These are phyloP conservation scores for Tylopilus felleus DNA, from an alignment of 768 basidiomycete species.

Conservation along the genomic window DNA sequence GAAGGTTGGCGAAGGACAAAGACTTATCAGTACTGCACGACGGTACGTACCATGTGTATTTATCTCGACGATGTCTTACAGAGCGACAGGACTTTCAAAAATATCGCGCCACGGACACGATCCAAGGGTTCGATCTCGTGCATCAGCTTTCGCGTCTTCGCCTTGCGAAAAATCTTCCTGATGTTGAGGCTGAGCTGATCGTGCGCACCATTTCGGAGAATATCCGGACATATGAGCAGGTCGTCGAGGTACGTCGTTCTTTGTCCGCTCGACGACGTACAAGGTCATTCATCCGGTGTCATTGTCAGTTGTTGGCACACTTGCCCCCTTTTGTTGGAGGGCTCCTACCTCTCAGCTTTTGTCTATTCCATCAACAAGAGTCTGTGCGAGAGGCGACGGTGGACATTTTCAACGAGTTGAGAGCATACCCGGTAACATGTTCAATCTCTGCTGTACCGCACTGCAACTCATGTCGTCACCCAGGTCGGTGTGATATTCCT, in stretches of 20 bases:
- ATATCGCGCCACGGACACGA: slow-evolving; percentile 48
- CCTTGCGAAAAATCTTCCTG: slow-evolving; percentile 64
- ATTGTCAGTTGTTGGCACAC: slow-evolving; percentile 69
- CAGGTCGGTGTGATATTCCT: slow-evolving; percentile 80
- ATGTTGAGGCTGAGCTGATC: slow-evolving; percentile 72
- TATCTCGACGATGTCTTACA: slow-evolving; percentile 8
- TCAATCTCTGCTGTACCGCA: background rate
- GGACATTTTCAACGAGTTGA: slow-evolving; percentile 78
- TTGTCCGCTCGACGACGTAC: no score
- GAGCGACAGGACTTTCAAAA: slow-evolving; percentile 63
- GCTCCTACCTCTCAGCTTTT: slow-evolving; percentile 80
- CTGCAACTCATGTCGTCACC: slow-evolving; percentile 27
- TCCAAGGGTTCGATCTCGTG: slow-evolving; percentile 77
- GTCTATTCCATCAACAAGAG: slow-evolving; percentile 86
- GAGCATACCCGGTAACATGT: slow-evolving; percentile 65
- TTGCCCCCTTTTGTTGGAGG: slow-evolving; percentile 78
- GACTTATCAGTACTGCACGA: slow-evolving; percentile 68
- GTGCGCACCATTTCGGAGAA: slow-evolving; percentile 69
- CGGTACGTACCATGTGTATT: slow-evolving; percentile 45
- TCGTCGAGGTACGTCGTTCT: slow-evolving; percentile 64
- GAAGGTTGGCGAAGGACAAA: slow-evolving; percentile 91
- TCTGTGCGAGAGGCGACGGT: slow-evolving; percentile 74
- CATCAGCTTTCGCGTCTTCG: slow-evolving; percentile 86
- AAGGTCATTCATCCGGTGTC: background rate
- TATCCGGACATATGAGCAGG: slow-evolving; percentile 80